These are phyloP conservation scores for Chlorophyllum brunneum DNA, from an alignment of 768 basidiomycete species.

Conservation along the genomic window DNA sequence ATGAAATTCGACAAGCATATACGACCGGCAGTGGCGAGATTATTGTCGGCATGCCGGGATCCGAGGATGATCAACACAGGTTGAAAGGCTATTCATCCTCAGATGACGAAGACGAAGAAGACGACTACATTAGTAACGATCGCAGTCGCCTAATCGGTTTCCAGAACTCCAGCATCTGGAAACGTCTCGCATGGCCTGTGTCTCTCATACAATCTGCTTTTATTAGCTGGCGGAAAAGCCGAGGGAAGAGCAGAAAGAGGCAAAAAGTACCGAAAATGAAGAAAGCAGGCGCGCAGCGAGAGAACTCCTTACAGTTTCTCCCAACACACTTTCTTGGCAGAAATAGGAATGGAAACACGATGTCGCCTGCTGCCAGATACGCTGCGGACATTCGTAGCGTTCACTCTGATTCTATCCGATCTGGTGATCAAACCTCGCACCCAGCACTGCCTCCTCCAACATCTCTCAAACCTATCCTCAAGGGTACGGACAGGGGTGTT, in stretches of 20 bases:
- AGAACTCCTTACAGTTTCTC: background rate
- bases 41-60: background rate
- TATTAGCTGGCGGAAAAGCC: background rate
- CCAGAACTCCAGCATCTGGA: background rate
- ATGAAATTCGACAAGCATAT: background rate
- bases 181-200: constrained; percentile 6
- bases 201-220: background rate
- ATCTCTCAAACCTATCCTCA: background rate
- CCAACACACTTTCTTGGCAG: background rate
- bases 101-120: background rate
- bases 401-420: background rate
- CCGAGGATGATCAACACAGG: background rate
- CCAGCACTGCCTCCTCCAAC: background rate
- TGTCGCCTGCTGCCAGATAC: background rate
- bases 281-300: background rate
- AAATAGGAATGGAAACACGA: background rate
- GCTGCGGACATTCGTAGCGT: background rate
- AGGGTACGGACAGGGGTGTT: background rate
- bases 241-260: background rate
- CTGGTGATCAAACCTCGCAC: background rate
- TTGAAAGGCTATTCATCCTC: too few species aligned
- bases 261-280: background rate
- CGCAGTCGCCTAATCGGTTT: background rate
- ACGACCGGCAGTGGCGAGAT: background rate
- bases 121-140: background rate